phyloP scores from a whole-genome alignment of 768 basidiomycete genomes.

The Rhodotorula paludigena region DNA sequence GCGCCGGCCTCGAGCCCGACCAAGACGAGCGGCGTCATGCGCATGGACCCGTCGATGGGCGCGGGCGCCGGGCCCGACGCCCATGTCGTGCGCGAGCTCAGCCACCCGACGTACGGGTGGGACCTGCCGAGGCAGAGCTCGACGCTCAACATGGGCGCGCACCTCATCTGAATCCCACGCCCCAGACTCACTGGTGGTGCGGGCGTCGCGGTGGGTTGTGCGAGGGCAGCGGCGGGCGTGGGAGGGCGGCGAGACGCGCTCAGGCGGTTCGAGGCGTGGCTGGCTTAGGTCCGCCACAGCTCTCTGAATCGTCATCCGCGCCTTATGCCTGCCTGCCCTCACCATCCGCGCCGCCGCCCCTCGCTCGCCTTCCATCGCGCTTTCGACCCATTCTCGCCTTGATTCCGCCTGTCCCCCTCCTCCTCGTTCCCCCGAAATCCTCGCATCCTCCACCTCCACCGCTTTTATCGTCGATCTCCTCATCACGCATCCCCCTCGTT shows the following conservation, averaged over 20 bases:
- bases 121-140: slow-evolving; percentile 18
- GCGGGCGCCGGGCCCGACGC: neutral
- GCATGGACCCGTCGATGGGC: slow-evolving; percentile 1
- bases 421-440: no score
- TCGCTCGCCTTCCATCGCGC: neutral
- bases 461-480: no score
- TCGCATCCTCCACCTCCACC: no score
- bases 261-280: slow-evolving; percentile 11
- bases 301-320: neutral
- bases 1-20: neutral
- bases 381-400: no score
- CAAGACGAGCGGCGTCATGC: neutral
- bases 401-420: no score
- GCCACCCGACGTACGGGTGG: slow-evolving; percentile 17
- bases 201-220: neutral
- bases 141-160: slow-evolving; percentile 14
- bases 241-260: neutral
- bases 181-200: no score
- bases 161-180: slow-evolving; percentile 14
- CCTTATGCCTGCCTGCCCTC: neutral
- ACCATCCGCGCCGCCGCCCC: no score
- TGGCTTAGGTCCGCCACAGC: no score
- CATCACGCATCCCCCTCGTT: no score
- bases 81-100: neutral
- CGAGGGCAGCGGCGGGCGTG: neutral